phyloP scores from a whole-genome alignment of 1,139 yeast species.

The Hansenula sp. region DNA sequence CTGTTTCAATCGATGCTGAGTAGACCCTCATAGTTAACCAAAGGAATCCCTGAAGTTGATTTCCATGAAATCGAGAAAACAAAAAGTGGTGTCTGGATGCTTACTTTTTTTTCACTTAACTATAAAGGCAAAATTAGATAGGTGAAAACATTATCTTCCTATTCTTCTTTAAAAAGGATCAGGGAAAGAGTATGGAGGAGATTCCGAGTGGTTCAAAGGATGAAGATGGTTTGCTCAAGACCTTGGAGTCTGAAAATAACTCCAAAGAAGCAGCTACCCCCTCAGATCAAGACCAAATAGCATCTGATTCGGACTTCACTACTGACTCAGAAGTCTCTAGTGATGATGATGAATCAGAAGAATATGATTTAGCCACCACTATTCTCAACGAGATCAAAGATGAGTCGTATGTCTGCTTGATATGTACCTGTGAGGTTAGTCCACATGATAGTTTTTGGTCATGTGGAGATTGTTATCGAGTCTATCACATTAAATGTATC shows the following conservation, averaged over 20 bases:
- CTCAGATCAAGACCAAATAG: not conserved
- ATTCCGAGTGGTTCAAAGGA: not conserved
- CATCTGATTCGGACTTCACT: slow-evolving; percentile 1
- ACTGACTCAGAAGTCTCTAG: slow-evolving; percentile 1
- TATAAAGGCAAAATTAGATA: no score
- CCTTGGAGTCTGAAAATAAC: not conserved
- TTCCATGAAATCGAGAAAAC: no score
- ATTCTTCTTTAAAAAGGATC: not conserved
- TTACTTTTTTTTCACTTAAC: no score
- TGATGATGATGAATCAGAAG: slow-evolving; percentile 5
- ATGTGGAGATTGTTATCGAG: slow-evolving; percentile 68
- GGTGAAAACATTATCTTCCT: not conserved
- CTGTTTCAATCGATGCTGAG: no score
- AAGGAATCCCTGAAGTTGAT: no score
- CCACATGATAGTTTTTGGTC: slow-evolving; percentile 68
- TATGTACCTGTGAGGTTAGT: slow-evolving; percentile 80
- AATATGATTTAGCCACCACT: slow-evolving; percentile 23
- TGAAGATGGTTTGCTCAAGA: not conserved
- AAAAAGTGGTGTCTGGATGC: not conserved
- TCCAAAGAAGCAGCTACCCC: not conserved
- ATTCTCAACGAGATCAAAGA: slow-evolving; percentile 51
- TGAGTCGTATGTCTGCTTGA: slow-evolving; percentile 72
- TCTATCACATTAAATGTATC: slow-evolving; percentile 78
- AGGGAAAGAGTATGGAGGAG: not conserved
- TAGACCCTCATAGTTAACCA: no score